Base-by-base conservation (phyloP, 306 rosid genomes). In the Castanea crenata region DNA sequence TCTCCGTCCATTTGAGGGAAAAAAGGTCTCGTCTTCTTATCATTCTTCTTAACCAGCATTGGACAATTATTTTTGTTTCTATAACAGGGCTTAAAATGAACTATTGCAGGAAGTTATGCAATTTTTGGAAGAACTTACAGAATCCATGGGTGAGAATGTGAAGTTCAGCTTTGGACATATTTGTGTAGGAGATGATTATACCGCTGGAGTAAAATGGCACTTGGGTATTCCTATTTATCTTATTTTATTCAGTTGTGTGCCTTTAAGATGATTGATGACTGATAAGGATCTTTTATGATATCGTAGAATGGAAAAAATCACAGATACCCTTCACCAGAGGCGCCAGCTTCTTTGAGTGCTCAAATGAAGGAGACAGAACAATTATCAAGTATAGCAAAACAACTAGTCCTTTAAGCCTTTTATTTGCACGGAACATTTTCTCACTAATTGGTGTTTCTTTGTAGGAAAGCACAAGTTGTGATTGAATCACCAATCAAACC, bases 401-500 rank as follows among this genome's bases (percentile, higher is more conserved):
- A 52, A 70, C 23, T 58, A 56, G 56, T 5, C 55, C 57, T 69
- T 41, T 52, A 1, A 51, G 38, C 73, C 38, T 76, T 46, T 32
- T 15, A 31, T 34, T 62, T 68, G 72, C 52, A 35, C 71, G 10
- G 29, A 52, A 5, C 74, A 63, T 16, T 16, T 75, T 69, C 84
- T 87, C 74, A 85, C 86, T 38, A 51, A 59, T 61, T 67, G 54
- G 20, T 67, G 23, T 74, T 64, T 79, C 38, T 76, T 31, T 74
- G 76, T 90, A 94, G 97, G 90, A 84, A 74, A 69, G 94, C 93
- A 25, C 93, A 78, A 63, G 85, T 92, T 23, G 64, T 92, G 57
- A 87, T 82, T n/a, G 98, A 94, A 85, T 91, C 98, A 74, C 97
- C 91, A 9, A 12, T 91, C 89, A 94, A 94, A 82, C 94, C 98